Percentiles rank a stretch among this genome's conserved stretches.
Evolutionary conservation across 1,284 basidiomycete species (phyloP).

Genomic region (Ceratobasidium sp.): DNA sequence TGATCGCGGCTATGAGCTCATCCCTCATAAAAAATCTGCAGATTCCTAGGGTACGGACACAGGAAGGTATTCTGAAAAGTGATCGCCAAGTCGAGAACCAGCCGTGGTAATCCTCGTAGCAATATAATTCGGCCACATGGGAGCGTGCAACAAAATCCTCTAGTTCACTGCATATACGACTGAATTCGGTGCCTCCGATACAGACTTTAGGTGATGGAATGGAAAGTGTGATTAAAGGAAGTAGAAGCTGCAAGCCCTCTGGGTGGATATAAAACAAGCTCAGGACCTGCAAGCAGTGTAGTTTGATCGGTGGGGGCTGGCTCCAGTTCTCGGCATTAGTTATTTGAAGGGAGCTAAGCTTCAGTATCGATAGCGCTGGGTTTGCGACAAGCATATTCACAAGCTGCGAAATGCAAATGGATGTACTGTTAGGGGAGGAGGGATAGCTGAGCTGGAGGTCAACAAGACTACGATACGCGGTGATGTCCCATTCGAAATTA

Average conservation of each 20-base stretch:
- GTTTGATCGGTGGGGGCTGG: background rate
- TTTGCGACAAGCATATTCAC: background rate
- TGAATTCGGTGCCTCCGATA: background rate
- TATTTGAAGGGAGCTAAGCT: background rate
- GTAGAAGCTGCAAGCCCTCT: background rate
- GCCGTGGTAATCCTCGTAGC: background rate
- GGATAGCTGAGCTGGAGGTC: background rate
- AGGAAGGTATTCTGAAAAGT: background rate
- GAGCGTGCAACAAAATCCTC: background rate
- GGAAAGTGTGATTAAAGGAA: constrained; percentile 1
- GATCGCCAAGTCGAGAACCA: background rate
- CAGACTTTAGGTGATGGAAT: background rate
- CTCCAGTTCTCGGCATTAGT: background rate
- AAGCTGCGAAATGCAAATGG: background rate
- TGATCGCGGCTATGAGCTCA: too few species aligned
- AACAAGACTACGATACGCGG: background rate
- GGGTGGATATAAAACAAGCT: background rate
- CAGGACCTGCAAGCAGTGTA: background rate
- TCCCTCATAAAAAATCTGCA: too few species aligned
- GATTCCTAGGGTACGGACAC: too few species aligned
- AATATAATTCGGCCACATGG: background rate
- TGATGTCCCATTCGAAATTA: background rate
- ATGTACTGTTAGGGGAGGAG: background rate
- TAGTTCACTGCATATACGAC: background rate
- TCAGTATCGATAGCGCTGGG: background rate